Percentiles rank a stretch among this genome's conserved stretches.
phyloP scores from a whole-genome alignment of 2,329 filamentous ascomycete genomes.

The Purpureocillium takamizusanense region DNA sequence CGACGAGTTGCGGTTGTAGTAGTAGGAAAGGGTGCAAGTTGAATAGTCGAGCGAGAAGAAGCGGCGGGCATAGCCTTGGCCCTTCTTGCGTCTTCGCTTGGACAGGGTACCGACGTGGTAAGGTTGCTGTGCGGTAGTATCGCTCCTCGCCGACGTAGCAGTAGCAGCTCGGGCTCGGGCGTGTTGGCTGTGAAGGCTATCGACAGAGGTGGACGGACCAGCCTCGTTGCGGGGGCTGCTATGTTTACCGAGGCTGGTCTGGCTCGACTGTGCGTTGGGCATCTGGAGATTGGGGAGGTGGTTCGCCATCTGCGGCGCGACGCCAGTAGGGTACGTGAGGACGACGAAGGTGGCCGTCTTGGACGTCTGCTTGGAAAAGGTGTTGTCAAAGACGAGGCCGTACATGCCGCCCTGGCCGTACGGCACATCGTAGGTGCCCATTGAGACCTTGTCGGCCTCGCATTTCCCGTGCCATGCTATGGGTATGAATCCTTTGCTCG shows the following conservation, averaged over 20 bases:
- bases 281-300: slow-evolving; percentile 53
- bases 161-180: slow-evolving; percentile 28
- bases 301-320: slow-evolving; percentile 65
- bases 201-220: slow-evolving; percentile 44
- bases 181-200: slow-evolving; percentile 49
- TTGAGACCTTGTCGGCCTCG: slow-evolving; percentile 90
- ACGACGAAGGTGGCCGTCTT: slow-evolving; percentile 94
- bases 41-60: slow-evolving; percentile 97
- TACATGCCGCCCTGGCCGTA: slow-evolving; percentile 80
- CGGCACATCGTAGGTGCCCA: slow-evolving; percentile 77
- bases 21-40: slow-evolving; percentile 91
- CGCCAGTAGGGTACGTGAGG: slow-evolving; percentile 81
- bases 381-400: slow-evolving; percentile 95
- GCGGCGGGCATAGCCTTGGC: slow-evolving; percentile 83
- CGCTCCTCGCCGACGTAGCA: slow-evolving; percentile 44
- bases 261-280: slow-evolving; percentile 29
- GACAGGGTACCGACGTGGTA: slow-evolving; percentile 79
- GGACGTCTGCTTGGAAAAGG: slow-evolving; percentile 89
- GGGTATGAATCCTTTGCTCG: slow-evolving; percentile 58
- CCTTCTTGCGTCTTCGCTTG: slow-evolving; percentile 87
- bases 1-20: slow-evolving; percentile 87
- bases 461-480: slow-evolving; percentile 90
- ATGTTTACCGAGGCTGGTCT: slow-evolving; percentile 42
- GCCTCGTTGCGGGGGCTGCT: slow-evolving; percentile 35
- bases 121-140: slow-evolving; percentile 34